phyloP scores from a whole-genome alignment of 2,329 filamentous ascomycete genomes.

The Aspergillus fumigatus region DNA sequence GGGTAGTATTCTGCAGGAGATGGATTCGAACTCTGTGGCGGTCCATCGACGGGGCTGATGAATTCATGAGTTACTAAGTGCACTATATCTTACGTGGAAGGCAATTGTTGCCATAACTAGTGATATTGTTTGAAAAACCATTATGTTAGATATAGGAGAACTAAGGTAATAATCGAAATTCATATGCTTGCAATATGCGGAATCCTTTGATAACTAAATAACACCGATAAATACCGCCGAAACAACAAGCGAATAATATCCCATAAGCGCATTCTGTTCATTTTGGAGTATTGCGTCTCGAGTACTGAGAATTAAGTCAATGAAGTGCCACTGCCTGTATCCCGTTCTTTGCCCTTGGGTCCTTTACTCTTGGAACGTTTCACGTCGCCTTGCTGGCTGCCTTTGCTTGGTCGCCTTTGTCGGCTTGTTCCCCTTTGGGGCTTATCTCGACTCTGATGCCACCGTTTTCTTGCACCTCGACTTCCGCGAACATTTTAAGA shows the following conservation, averaged over 20 bases:
- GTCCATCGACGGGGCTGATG: background rate
- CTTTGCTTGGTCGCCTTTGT: constrained; percentile 1
- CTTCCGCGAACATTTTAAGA: constrained; percentile 23
- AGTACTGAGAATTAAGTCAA: too few species aligned
- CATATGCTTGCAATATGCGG: background rate
- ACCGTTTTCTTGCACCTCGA: constrained; percentile 8
- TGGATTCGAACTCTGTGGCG: background rate
- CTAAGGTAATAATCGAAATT: background rate
- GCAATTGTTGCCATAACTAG: background rate
- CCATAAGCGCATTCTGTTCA: too few species aligned
- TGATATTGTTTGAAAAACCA: background rate
- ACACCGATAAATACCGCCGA: background rate
- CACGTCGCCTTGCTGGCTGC: background rate
- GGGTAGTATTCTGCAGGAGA: background rate
- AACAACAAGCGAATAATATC: background rate
- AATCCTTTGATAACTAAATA: background rate
- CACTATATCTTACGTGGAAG: background rate
- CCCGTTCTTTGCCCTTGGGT: background rate
- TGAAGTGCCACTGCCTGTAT: too few species aligned
- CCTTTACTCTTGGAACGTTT: background rate
- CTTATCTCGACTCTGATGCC: background rate
- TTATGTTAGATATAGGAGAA: background rate
- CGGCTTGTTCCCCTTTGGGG: constrained; percentile 1
- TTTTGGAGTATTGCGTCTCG: too few species aligned
- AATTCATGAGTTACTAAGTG: background rate